Conservation (phyloP, 768 basidiomycete species). For the Boletales sp. region DNA sequence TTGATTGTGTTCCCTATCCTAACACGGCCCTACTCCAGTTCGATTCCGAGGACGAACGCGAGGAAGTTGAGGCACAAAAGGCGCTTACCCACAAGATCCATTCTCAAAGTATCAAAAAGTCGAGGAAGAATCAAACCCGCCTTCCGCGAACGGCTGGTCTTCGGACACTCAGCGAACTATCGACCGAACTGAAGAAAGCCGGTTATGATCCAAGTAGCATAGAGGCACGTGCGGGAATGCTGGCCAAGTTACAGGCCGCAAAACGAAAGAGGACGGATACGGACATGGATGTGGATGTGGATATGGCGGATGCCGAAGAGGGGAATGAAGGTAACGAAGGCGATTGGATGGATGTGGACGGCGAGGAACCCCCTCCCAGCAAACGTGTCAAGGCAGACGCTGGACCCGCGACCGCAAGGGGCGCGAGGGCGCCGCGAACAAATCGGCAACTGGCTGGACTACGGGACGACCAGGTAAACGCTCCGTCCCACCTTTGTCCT, state of each 20-base stretch:
- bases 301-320: slow-evolving; percentile 48
- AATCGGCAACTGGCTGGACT: slow-evolving; percentile 79
- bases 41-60: slow-evolving; percentile 77
- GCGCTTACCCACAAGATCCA: slow-evolving; percentile 64
- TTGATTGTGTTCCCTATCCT: not conserved
- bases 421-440: slow-evolving; percentile 56
- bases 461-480: slow-evolving; percentile 61
- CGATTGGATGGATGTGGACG: slow-evolving; percentile 54
- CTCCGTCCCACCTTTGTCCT: not conserved
- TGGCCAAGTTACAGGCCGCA: slow-evolving; percentile 69
- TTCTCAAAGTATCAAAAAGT: slow-evolving; percentile 79
- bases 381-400: slow-evolving; percentile 65
- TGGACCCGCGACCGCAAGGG: slow-evolving; percentile 49
- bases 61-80: slow-evolving; percentile 57
- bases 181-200: slow-evolving; percentile 76
- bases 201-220: slow-evolving; percentile 88
- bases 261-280: slow-evolving; percentile 60
- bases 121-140: slow-evolving; percentile 78
- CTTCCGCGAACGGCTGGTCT: slow-evolving; percentile 73
- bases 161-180: slow-evolving; percentile 69
- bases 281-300: slow-evolving; percentile 52
- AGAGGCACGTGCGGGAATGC: slow-evolving; percentile 79
- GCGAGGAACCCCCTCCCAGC: slow-evolving; percentile 44
- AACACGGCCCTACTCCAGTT: slow-evolving; percentile 22
- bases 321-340: slow-evolving; percentile 39